Evolutionary conservation across 805 yeast genomes (phyloP).

Genomic region (Saccharomycopsis vini): DNA sequence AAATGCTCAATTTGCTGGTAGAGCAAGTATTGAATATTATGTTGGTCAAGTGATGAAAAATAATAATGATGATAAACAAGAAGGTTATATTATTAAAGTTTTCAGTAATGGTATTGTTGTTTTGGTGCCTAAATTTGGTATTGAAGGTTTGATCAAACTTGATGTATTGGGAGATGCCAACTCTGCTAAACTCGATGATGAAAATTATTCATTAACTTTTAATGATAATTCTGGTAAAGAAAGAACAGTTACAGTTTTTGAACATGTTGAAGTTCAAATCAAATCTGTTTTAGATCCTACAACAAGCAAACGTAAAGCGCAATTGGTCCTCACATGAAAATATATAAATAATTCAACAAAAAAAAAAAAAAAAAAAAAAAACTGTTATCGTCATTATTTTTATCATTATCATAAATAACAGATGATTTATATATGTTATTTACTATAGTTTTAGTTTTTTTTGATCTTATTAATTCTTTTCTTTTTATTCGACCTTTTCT

Average conservation of each 20-base stretch:
- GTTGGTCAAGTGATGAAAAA: conserved; percentile 96
- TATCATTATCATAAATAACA: too few species aligned
- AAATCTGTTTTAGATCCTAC: conserved; percentile 74
- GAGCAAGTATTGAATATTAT: conserved; percentile 95
- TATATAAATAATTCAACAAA: too few species aligned
- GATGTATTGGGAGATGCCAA: conserved; percentile 63
- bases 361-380: too few species aligned
- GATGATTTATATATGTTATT: too few species aligned
- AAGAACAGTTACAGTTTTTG: conserved; percentile 64
- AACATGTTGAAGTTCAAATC: conserved; percentile 75
- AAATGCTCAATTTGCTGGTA: conserved; percentile 97
- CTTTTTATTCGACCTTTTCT: too few species aligned
- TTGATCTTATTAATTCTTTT: too few species aligned
- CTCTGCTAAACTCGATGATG: conserved; percentile 67
- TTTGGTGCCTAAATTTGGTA: conserved; percentile 90
- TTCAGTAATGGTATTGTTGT: conserved; percentile 93
- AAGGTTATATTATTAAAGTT: conserved; percentile 86
- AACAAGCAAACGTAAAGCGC: conserved; percentile 90
- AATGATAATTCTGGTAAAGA: conserved; percentile 32
- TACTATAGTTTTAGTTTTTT: too few species aligned
- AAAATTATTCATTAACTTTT: conserved; percentile 59
- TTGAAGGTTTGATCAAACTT: conserved; percentile 83
- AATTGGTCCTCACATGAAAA: conserved; percentile 38
- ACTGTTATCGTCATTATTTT: too few species aligned
- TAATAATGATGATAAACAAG: conserved; percentile 54